These are phyloP conservation scores for Oryza australiensis DNA, from an alignment of 176 grass and related monocot genomes.

Conservation along the genomic window DNA sequence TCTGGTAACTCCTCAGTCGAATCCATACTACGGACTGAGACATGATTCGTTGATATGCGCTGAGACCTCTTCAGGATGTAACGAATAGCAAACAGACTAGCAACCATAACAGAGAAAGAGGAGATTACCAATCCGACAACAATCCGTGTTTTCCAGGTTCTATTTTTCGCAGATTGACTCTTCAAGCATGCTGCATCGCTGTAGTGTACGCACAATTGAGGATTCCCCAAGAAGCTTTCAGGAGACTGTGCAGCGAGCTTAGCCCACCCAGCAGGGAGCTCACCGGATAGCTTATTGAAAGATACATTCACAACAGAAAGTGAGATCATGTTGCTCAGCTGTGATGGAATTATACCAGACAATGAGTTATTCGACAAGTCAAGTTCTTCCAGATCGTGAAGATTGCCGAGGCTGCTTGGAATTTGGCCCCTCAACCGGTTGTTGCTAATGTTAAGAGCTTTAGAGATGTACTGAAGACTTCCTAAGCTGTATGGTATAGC, in stretches of 20 bases:
- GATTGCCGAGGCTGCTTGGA: slow-evolving; percentile 47
- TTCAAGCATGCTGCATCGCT: not conserved
- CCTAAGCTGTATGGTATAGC: slow-evolving; percentile 41
- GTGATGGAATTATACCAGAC: slow-evolving; percentile 40
- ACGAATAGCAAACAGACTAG: slow-evolving; percentile 15
- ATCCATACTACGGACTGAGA: slow-evolving; percentile 9
- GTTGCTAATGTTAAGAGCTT: slow-evolving; percentile 47
- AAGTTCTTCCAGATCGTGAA: slow-evolving; percentile 46
- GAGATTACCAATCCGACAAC: slow-evolving; percentile 5
- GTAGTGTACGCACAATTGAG: slow-evolving; percentile 25
- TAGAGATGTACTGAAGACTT: slow-evolving; percentile 48
- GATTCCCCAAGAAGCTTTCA: slow-evolving; percentile 35
- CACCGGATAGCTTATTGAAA: slow-evolving; percentile 42
- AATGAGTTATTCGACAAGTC: slow-evolving; percentile 52
- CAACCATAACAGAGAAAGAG: not conserved
- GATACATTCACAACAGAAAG: slow-evolving; percentile 46
- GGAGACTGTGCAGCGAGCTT: slow-evolving; percentile 32
- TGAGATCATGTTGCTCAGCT: slow-evolving; percentile 49
- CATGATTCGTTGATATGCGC: not conserved
- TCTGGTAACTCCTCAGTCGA: slow-evolving; percentile 41
- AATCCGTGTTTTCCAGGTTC: not conserved
- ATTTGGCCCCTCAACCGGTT: slow-evolving; percentile 49
- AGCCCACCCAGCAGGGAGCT: slow-evolving; percentile 33
- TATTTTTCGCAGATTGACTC: slow-evolving; percentile 8
- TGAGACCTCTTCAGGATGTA: slow-evolving; percentile 5